Base-by-base conservation (phyloP, 2,329 filamentous ascomycete genomes). In the Colletotrichum sp. region DNA sequence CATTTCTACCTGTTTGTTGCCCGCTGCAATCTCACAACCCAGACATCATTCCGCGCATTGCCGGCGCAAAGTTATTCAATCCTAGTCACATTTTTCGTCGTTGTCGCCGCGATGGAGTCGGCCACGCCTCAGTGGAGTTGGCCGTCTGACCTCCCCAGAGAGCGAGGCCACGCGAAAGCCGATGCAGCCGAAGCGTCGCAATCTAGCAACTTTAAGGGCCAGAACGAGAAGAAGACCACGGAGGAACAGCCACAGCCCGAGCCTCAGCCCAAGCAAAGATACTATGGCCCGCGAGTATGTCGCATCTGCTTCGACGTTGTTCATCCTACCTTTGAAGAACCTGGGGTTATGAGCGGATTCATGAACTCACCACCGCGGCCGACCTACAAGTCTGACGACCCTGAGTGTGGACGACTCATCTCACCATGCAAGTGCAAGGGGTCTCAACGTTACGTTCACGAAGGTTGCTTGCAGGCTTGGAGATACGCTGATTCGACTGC, bases 401-500 rank as follows among this genome's bases (percentile, higher is more conserved):
- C 92, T 8, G 90, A 93, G 78, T 90, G 94, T 34, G 95, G 95
- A 52, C 93, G 95, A 67, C 88, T 99, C 32, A 91, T 98, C 80
- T 94, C 94, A 70, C 97, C 97, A 44, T 99, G 97, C 88, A 93
- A 93, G 85, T 99, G 97, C 90, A 98, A 95, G 86, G 97, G 97
- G 68, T 95, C 94, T 52, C 95, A 96, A 80, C 95, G 95, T 86
- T 98, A 98, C 85, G 96, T 98, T 28, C 97, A 99, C 84, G 95
- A 98, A 84, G 94, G 93, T 34, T 99, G 97, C 82, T 88, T 99
- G 65, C 92, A 94, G 80, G 89, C 91, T 13, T 98, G 96, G 95
- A 92, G 97, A 79, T 90, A 93, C 77, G 90, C 94, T 59, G 92
- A 95, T 81, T 94, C 94, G 0, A 81, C 84, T 32, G 85, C 84